phyloP scores from a whole-genome alignment of 805 yeast genomes.

The Jamesozyma hellenica region DNA sequence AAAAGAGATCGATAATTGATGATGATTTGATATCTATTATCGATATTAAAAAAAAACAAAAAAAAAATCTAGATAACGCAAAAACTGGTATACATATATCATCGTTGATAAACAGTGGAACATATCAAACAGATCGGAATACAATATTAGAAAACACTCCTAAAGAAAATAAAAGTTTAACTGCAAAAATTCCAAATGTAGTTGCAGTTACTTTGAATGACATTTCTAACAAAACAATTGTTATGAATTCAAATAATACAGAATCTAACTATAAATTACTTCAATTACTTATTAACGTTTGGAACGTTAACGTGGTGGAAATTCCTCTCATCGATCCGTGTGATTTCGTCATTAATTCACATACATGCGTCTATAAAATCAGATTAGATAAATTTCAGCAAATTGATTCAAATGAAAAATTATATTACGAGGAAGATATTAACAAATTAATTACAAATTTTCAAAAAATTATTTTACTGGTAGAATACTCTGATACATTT shows the following conservation, averaged over 20 bases:
- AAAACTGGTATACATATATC: not conserved
- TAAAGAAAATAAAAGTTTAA: no score
- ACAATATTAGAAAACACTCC: no score
- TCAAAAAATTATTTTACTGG: conserved; percentile 9
- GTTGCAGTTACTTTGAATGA: no score
- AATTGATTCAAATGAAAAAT: not conserved
- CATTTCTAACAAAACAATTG: conserved; percentile 1
- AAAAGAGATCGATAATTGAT: conserved; percentile 19
- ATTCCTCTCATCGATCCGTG: conserved; percentile 5
- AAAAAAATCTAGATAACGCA: not conserved
- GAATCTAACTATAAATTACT: conserved; percentile 7
- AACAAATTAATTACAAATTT: conserved; percentile 8
- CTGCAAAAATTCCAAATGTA: no score
- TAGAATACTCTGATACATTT: conserved; percentile 9
- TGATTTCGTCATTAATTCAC: conserved; percentile 14
- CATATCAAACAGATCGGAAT: not conserved
- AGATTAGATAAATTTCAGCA: conserved; percentile 17
- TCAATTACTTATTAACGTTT: conserved; percentile 2
- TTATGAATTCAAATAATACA: conserved; percentile 10
- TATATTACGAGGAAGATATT: conserved; percentile 11
- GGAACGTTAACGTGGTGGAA: conserved; percentile 10
- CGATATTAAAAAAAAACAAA: conserved; percentile 4
- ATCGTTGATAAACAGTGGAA: not conserved
- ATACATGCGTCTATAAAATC: conserved; percentile 14
- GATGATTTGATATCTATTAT: conserved; percentile 11